phyloP scores from a whole-genome alignment of 192 early-diverging fungal genomes.

The Coemansia asiatica region DNA sequence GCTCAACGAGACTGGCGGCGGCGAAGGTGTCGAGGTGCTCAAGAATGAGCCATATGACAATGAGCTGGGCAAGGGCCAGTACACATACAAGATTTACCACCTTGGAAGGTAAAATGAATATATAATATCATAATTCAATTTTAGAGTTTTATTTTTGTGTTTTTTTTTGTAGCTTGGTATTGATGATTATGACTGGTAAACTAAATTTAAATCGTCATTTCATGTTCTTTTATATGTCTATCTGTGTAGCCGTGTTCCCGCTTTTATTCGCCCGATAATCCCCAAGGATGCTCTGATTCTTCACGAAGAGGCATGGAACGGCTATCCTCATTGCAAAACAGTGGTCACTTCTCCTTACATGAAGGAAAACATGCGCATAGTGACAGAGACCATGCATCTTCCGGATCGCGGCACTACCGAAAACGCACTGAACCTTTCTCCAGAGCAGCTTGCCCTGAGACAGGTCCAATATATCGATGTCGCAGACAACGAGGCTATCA shows the following conservation, averaged over 20 bases:
- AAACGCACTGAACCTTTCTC: constrained; percentile 58
- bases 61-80: constrained; percentile 72
- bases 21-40: constrained; percentile 77
- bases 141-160: not conserved
- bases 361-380: constrained; percentile 69
- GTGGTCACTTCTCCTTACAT: constrained; percentile 66
- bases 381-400: constrained; percentile 73
- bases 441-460: constrained; percentile 61
- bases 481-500: constrained; percentile 61
- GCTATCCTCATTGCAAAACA: constrained; percentile 68
- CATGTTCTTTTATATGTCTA: constrained; percentile 2
- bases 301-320: constrained; percentile 84
- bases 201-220: not conserved
- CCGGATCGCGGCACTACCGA: constrained; percentile 69
- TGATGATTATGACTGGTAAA: not conserved
- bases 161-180: not conserved
- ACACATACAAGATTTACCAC: constrained; percentile 76
- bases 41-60: constrained; percentile 79
- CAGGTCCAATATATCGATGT: constrained; percentile 67
- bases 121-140: not conserved
- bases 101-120: constrained; percentile 34
- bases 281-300: constrained; percentile 67
- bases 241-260: constrained; percentile 59
- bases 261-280: constrained; percentile 61
- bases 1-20: constrained; percentile 73